phyloP scores from a whole-genome alignment of 139 green algal species.

The Chlorella sorokiniana region DNA sequence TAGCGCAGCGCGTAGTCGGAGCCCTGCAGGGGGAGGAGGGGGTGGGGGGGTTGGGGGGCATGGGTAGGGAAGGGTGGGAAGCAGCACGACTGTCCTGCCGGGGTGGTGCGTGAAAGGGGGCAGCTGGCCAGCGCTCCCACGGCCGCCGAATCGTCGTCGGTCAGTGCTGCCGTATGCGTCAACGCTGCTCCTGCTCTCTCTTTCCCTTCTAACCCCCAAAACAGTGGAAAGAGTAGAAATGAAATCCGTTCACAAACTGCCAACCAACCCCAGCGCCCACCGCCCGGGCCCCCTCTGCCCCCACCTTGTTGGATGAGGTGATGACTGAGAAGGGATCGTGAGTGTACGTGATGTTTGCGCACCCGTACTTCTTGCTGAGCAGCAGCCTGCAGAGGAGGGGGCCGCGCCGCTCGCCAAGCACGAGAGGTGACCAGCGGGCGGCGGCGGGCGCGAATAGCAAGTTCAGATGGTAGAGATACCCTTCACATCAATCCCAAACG shows the following conservation, averaged over 20 bases:
- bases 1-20: constrained; percentile 79
- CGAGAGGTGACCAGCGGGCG: too few species aligned
- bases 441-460: too few species aligned
- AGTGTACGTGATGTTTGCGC: constrained; percentile 79
- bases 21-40: constrained; percentile 5
- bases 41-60: background rate
- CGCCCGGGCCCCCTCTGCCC: background rate
- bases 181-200: too few species aligned
- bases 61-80: background rate
- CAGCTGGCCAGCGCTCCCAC: background rate
- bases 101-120: background rate
- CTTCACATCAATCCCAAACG: background rate
- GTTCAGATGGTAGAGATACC: too few species aligned
- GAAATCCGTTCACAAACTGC: too few species aligned
- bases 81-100: background rate
- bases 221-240: too few species aligned
- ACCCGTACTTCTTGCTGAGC: constrained; percentile 85
- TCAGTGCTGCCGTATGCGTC: too few species aligned
- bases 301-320: constrained; percentile 83
- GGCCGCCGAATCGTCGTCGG: too few species aligned
- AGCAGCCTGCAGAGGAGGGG: constrained; percentile 65
- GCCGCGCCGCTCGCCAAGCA: too few species aligned
- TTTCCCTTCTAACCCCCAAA: too few species aligned
- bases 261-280: too few species aligned
- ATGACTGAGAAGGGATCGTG: constrained; percentile 75